Evolutionary conservation across 345 rosid species (phyloP).

Genomic region (Bruguiera parviflora): DNA sequence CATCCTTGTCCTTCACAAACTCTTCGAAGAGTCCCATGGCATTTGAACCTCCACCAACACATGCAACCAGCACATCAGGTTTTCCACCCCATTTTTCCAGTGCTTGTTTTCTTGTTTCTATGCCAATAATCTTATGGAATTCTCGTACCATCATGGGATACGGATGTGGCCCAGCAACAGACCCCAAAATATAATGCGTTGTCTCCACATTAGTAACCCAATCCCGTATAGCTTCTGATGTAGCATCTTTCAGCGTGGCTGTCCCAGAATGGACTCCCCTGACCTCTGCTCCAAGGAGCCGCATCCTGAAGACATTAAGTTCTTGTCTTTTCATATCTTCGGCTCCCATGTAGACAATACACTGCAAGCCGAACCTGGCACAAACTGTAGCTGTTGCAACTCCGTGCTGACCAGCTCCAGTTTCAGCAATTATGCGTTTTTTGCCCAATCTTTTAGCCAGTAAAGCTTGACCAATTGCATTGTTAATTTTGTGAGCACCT

Average conservation of each 20-base stretch:
- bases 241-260: conserved; percentile 33
- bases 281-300: conserved; percentile 90
- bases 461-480: conserved; percentile 84
- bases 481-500: conserved; percentile 90
- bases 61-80: conserved; percentile 88
- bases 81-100: conserved; percentile 93
- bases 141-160: conserved; percentile 96
- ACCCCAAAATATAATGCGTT: conserved; percentile 92
- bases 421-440: conserved; percentile 80
- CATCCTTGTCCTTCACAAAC: conserved; percentile 68
- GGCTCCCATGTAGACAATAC: conserved; percentile 90
- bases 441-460: conserved; percentile 87
- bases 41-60: conserved; percentile 93
- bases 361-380: conserved; percentile 75
- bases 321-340: conserved; percentile 95
- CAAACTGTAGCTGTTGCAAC: conserved; percentile 97
- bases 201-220: conserved; percentile 96
- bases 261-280: conserved; percentile 28
- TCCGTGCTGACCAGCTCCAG: conserved; percentile 97
- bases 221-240: conserved; percentile 57
- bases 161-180: conserved; percentile 98
- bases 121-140: conserved; percentile 88
- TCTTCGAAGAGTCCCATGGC: conserved; percentile 97
- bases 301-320: conserved; percentile 89
- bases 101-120: conserved; percentile 83